Evolutionary conservation across 2,329 filamentous ascomycete species (phyloP).

Genomic region (Lachnum nothofagi): DNA sequence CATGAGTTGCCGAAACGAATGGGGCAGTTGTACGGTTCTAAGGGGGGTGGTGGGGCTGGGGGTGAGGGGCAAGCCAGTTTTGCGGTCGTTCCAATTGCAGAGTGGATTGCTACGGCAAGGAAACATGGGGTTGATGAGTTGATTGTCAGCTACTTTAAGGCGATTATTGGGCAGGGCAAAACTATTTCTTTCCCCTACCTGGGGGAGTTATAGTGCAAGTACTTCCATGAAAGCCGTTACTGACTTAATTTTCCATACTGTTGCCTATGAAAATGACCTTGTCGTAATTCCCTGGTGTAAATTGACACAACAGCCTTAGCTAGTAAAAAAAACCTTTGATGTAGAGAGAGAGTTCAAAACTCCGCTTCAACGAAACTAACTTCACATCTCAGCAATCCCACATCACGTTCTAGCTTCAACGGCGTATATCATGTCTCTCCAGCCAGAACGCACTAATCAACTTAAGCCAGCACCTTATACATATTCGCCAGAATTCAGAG

Average conservation of each 20-base stretch:
- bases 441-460: no score
- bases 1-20: background rate
- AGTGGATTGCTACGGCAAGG: background rate
- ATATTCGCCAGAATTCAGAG: no score
- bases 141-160: background rate
- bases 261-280: background rate
- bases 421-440: no score
- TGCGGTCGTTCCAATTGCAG: background rate
- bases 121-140: background rate
- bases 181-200: background rate
- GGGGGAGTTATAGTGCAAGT: background rate
- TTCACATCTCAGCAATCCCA: no score
- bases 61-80: background rate
- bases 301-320: background rate
- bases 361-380: no score
- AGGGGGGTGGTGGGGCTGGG: no score
- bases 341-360: no score
- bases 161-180: background rate
- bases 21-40: background rate
- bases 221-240: no score
- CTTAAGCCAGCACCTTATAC: no score
- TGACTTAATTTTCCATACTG: no score
- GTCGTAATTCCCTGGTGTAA: background rate
- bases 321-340: background rate
- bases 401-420: no score